Evolutionary conservation across 164 flowering plant genomes (phyloP).

Genomic region (Dillenia suffruticosa): DNA sequence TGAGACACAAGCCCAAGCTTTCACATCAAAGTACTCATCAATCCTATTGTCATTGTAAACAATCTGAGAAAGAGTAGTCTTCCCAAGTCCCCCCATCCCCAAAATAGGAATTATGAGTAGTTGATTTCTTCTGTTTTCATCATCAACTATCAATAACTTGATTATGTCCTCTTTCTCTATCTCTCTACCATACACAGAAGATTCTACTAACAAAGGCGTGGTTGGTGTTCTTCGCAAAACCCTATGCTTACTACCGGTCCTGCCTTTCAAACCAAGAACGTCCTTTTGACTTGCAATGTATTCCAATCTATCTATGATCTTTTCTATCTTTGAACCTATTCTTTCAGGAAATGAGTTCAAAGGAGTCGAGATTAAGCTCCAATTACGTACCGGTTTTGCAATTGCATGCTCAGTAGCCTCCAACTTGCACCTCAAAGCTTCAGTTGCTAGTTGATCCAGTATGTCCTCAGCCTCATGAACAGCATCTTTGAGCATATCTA

Average conservation of each 20-base stretch:
- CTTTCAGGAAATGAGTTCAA: no score
- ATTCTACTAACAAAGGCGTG: not conserved
- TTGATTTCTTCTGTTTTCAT: not conserved
- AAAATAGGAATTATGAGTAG: not conserved
- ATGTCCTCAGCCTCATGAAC: constrained; percentile 16
- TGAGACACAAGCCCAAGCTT: constrained; percentile 6
- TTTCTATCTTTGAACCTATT: not conserved
- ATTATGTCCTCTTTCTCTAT: not conserved
- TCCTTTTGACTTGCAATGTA: constrained; percentile 1
- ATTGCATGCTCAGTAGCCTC: no score
- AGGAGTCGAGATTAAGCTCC: no score
- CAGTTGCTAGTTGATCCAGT: constrained; percentile 14
- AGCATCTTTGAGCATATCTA: constrained; percentile 8
- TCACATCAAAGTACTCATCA: not conserved
- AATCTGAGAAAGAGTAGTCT: constrained; percentile 9
- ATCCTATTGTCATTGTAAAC: not conserved
- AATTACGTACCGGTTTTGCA: no score
- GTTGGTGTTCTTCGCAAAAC: not conserved
- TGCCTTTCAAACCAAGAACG: not conserved
- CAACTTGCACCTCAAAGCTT: no score
- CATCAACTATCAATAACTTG: not conserved
- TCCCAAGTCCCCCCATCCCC: constrained; percentile 7
- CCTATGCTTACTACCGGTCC: not conserved
- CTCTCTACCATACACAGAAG: constrained; percentile 1
- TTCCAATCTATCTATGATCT: not conserved